Percentiles rank a stretch among this genome's conserved stretches.
These are phyloP conservation scores for Penicillium digitatum DNA, from an alignment of 2,329 filamentous ascomycete species.

Conservation along the genomic window DNA sequence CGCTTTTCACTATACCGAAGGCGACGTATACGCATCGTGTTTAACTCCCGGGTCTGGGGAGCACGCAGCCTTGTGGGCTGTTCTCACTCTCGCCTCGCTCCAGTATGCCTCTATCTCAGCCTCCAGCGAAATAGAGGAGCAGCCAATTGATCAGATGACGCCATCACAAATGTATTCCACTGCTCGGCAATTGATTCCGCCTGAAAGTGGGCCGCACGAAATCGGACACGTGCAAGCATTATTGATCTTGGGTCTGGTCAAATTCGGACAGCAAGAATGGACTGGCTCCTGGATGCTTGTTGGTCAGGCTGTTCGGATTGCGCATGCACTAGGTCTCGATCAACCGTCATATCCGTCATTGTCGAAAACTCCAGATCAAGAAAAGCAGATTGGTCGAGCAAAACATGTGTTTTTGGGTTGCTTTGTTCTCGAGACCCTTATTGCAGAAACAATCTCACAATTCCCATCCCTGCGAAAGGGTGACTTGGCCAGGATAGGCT, in stretches of 20 bases:
- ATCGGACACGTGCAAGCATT: constrained; percentile 55
- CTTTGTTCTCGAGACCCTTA: constrained; percentile 52
- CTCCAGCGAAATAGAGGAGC: constrained; percentile 17
- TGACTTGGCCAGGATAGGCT: constrained; percentile 48
- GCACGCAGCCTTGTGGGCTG: constrained; percentile 59
- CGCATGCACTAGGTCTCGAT: constrained; percentile 26
- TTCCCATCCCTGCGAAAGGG: constrained; percentile 48
- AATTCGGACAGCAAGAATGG: constrained; percentile 57
- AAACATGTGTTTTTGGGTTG: constrained; percentile 51
- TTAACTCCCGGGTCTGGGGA: constrained; percentile 40
- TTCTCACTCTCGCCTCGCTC: constrained; percentile 55
- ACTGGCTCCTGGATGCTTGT: constrained; percentile 61
- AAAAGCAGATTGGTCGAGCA: constrained; percentile 35
- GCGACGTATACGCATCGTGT: constrained; percentile 23
- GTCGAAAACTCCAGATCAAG: constrained; percentile 35
- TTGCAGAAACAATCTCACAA: constrained; percentile 47
- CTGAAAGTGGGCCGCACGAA: constrained; percentile 47
- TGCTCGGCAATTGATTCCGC: constrained; percentile 42
- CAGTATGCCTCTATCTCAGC: constrained; percentile 45
- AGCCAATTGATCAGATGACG: constrained; percentile 14
- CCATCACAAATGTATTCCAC: constrained; percentile 45
- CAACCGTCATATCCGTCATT: constrained; percentile 47
- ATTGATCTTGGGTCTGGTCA: constrained; percentile 59
- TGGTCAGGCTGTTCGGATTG: constrained; percentile 59
- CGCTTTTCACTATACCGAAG: constrained; percentile 33